These are phyloP conservation scores for Chrysoporthe austroafricana DNA, from an alignment of 2,329 filamentous ascomycete species.

Conservation along the genomic window DNA sequence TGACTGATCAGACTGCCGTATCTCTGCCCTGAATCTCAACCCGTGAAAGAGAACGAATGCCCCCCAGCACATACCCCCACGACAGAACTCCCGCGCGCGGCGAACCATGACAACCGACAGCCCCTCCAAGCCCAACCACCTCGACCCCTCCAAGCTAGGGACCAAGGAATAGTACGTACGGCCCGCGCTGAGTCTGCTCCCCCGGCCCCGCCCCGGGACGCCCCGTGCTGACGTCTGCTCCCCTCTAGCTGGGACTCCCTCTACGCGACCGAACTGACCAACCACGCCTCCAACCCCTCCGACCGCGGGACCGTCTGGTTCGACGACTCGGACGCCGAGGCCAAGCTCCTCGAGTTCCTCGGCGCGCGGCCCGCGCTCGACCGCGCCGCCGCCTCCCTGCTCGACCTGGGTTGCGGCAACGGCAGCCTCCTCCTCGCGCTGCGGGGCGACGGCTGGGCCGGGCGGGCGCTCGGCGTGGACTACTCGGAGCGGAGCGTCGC, in stretches of 20 bases:
- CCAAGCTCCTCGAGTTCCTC: constrained; percentile 76
- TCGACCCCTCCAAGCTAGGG: constrained; percentile 78
- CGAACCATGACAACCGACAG: constrained; percentile 13
- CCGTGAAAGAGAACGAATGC: too few species aligned
- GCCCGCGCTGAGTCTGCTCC: constrained; percentile 6
- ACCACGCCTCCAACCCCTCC: constrained; percentile 71
- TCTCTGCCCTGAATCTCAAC: background rate
- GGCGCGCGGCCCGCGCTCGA: constrained; percentile 38
- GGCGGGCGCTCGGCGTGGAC: constrained; percentile 82
- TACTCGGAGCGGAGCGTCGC: constrained; percentile 77
- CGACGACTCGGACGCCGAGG: constrained; percentile 86
- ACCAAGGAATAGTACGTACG: constrained; percentile 83
- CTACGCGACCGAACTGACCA: constrained; percentile 72
- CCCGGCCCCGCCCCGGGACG: constrained; percentile 12
- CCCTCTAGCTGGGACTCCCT: constrained; percentile 72
- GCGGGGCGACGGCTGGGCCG: constrained; percentile 65
- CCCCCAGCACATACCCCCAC: too few species aligned
- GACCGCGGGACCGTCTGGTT: constrained; percentile 96
- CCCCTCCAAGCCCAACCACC: constrained; percentile 58
- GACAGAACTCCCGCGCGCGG: too few species aligned
- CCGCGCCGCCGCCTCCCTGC: constrained; percentile 58
- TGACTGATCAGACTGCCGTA: background rate
- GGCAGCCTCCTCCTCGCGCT: constrained; percentile 88
- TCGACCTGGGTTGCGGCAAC: constrained; percentile 94
- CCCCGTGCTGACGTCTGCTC: background rate